These are phyloP conservation scores for Aplosporella prunicola DNA, from an alignment of 2,329 filamentous ascomycete genomes.

Conservation along the genomic window DNA sequence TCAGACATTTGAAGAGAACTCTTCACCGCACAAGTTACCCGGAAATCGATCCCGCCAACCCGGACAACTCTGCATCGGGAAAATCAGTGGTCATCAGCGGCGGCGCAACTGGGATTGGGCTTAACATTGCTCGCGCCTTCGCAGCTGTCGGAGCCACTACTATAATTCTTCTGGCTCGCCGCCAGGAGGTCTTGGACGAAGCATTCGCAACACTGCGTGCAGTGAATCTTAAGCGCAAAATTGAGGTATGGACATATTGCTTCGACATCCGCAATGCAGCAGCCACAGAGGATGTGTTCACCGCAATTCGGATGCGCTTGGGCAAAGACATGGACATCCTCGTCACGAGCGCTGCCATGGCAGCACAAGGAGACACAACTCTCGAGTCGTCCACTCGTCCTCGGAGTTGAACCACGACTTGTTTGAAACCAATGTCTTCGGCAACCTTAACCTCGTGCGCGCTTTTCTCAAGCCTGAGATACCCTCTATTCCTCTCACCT, in stretches of 20 bases:
- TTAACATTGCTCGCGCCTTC: slow-evolving; percentile 21
- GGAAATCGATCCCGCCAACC: slow-evolving; percentile 17
- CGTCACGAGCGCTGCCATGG: slow-evolving; percentile 11
- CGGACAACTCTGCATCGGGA: slow-evolving; percentile 18
- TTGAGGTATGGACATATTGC: slow-evolving; percentile 8
- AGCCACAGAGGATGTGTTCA: slow-evolving; percentile 1
- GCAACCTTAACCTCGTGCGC: slow-evolving; percentile 13
- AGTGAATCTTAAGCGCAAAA: background rate
- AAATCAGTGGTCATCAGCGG: slow-evolving; percentile 24
- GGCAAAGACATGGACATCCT: slow-evolving; percentile 10
- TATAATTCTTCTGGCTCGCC: slow-evolving; percentile 34
- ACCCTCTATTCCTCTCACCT: background rate
- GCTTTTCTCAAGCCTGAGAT: slow-evolving; percentile 12
- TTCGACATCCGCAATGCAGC: slow-evolving; percentile 6
- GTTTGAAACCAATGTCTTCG: slow-evolving; percentile 12
- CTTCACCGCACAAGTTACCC: slow-evolving; percentile 18
- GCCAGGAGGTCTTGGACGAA: slow-evolving; percentile 20
- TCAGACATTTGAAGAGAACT: slow-evolving; percentile 14
- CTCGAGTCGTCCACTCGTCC: slow-evolving; percentile 4
- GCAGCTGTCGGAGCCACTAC: slow-evolving; percentile 29
- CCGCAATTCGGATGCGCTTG: slow-evolving; percentile 4
- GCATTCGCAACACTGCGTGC: background rate
- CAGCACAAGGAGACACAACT: background rate
- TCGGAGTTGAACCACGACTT: slow-evolving; percentile 10
- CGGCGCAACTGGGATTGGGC: slow-evolving; percentile 21